phyloP scores from a whole-genome alignment of 768 basidiomycete species.

The Sistotremastrum niveocremeum region DNA sequence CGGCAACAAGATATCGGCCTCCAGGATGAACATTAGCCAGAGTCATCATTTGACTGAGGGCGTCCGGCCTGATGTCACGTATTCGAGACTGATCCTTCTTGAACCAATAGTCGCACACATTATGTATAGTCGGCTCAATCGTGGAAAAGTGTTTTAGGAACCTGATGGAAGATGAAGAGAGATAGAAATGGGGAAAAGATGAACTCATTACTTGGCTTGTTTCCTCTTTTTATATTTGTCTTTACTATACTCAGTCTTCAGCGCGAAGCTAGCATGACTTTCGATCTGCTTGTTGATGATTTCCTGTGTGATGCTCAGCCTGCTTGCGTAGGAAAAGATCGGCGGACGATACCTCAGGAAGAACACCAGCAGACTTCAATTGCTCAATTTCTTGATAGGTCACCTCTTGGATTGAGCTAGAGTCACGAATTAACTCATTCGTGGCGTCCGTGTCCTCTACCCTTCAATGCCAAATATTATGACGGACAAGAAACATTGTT shows the following conservation, averaged over 20 bases:
- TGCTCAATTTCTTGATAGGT: slow-evolving; percentile 73
- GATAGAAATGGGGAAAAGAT: background rate
- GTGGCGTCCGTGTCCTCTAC: slow-evolving; percentile 94
- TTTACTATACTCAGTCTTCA: slow-evolving; percentile 98
- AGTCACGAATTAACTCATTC: slow-evolving; percentile 90
- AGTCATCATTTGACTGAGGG: slow-evolving; percentile 78
- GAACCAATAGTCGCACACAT: slow-evolving; percentile 85
- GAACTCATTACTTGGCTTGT: slow-evolving; percentile 70
- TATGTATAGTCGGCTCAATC: slow-evolving; percentile 75
- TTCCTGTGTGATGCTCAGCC: slow-evolving; percentile 37
- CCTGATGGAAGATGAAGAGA: slow-evolving; percentile 25
- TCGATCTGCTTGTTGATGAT: slow-evolving; percentile 94
- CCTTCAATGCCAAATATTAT: slow-evolving; percentile 5
- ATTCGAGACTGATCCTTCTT: slow-evolving; percentile 70
- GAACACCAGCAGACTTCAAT: slow-evolving; percentile 69
- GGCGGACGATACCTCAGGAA: slow-evolving; percentile 46
- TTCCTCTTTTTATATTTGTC: slow-evolving; percentile 97
- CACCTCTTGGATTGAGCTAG: slow-evolving; percentile 69
- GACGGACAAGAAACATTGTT: background rate
- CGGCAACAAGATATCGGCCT: slow-evolving; percentile 78
- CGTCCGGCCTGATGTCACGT: slow-evolving; percentile 75
- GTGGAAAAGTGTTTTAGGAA: slow-evolving; percentile 81
- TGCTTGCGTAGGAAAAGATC: background rate
- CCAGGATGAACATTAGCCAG: slow-evolving; percentile 75
- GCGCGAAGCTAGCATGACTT: slow-evolving; percentile 76